phyloP scores from a whole-genome alignment of 139 green algal species.

The Chlamydomonas eustigma region DNA sequence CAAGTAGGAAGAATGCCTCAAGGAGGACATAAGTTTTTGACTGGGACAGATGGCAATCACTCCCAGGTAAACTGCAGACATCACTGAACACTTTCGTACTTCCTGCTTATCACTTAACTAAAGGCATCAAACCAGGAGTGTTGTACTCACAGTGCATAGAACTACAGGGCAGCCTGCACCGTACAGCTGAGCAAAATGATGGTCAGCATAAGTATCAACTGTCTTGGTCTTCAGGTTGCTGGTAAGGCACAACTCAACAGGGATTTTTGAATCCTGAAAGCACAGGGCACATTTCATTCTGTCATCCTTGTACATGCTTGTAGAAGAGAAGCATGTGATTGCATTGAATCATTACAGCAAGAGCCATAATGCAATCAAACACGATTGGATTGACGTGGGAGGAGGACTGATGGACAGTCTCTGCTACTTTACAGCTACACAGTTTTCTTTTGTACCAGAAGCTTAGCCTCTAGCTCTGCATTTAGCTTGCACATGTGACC shows the following conservation, averaged over 20 bases:
- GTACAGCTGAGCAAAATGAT: constrained; percentile 67
- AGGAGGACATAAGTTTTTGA: neutral
- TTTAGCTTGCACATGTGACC: constrained; percentile 80
- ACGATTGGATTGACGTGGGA: too few species aligned
- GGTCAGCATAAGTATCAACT: constrained; percentile 49
- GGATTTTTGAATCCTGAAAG: constrained; percentile 48
- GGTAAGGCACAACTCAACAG: constrained; percentile 77
- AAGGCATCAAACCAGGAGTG: too few species aligned
- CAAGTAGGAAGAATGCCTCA: constrained; percentile 33
- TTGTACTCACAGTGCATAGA: constrained; percentile 52
- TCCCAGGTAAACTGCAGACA: neutral
- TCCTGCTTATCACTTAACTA: neutral
- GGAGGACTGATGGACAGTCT: too few species aligned
- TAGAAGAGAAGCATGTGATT: neutral
- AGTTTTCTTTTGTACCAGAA: constrained; percentile 47
- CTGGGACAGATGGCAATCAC: neutral
- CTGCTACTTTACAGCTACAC: too few species aligned
- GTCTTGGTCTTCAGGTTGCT: constrained; percentile 51
- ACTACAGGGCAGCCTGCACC: constrained; percentile 60
- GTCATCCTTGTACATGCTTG: neutral
- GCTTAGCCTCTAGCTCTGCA: constrained; percentile 37
- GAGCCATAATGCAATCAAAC: neutral
- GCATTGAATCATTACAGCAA: neutral
- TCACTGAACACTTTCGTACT: neutral
- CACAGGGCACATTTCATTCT: too few species aligned